A percentile compares a stretch with the other conserved stretches of the same genome.
Conservation (phyloP, 2,329 filamentous ascomycete genomes). For the Cladosporium sp. region DNA sequence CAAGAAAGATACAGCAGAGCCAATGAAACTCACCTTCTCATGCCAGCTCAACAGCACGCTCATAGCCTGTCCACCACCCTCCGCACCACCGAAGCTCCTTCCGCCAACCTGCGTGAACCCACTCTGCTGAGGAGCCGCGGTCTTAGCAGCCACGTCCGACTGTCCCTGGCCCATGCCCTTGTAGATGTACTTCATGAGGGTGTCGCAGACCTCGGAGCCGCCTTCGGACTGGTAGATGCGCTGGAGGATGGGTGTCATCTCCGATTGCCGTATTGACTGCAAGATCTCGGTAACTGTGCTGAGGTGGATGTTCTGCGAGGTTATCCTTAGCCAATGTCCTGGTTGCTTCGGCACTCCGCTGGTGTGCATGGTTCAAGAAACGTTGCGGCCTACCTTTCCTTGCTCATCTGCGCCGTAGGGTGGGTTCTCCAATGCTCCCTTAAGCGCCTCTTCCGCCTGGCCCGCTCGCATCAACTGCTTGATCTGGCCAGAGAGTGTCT, state of each 20-base stretch:
- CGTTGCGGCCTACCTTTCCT: constrained; percentile 49
- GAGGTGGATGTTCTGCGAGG: constrained; percentile 74
- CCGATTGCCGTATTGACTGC: constrained; percentile 92
- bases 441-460: constrained; percentile 82
- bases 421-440: constrained; percentile 80
- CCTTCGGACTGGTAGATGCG: constrained; percentile 76
- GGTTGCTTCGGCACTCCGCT: constrained; percentile 8
- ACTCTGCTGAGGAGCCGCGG: constrained; percentile 72
- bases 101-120: constrained; percentile 78
- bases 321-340: constrained; percentile 31
- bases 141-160: constrained; percentile 37
- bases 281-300: constrained; percentile 89
- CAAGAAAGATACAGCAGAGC: not conserved
- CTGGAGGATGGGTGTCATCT: constrained; percentile 88
- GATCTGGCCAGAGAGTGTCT: constrained; percentile 76
- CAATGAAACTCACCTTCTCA: constrained; percentile 66
- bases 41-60: constrained; percentile 98
- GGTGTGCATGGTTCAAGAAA: not conserved
- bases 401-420: constrained; percentile 65
- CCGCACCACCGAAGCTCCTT: constrained; percentile 55
- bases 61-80: constrained; percentile 83
- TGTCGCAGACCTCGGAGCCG: constrained; percentile 83
- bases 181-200: constrained; percentile 96
- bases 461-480: constrained; percentile 84
- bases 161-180: constrained; percentile 73